Conservation (phyloP, 306 rosid species). For the Bauhinia variegata region DNA sequence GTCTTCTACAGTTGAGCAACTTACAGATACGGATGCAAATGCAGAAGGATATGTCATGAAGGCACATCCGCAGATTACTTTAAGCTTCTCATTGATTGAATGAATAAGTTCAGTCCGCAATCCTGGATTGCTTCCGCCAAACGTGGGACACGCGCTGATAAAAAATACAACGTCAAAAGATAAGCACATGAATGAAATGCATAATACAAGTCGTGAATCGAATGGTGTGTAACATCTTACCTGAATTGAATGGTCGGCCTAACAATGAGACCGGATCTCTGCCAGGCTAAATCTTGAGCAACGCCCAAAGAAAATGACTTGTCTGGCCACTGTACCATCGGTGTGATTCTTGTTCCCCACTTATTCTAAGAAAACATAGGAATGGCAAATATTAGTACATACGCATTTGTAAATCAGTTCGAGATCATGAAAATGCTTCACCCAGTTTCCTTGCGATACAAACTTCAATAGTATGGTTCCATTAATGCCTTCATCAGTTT, state of each 20-base stretch:
- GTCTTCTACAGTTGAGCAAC: conserved; percentile 27
- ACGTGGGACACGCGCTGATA: conserved; percentile 59
- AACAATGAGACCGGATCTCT: conserved; percentile 69
- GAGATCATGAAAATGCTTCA: background rate
- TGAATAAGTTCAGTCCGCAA: conserved; percentile 62
- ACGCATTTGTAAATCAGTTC: conserved; percentile 9
- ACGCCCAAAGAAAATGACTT: conserved; percentile 64
- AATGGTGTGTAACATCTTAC: conserved; percentile 42
- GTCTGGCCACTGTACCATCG: conserved; percentile 67
- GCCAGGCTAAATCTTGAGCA: conserved; percentile 71
- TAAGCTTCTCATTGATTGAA: conserved; percentile 60
- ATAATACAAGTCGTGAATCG: background rate
- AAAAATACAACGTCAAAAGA: conserved; percentile 17
- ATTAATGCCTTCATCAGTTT: background rate
- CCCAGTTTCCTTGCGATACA: background rate
- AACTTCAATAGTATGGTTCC: background rate
- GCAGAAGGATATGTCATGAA: conserved; percentile 56
- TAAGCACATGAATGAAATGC: background rate
- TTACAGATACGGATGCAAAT: conserved; percentile 65
- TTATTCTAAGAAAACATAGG: conserved; percentile 46
- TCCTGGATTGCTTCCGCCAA: conserved; percentile 78
- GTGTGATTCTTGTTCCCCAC: conserved; percentile 69
- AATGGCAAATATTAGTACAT: conserved; percentile 15
- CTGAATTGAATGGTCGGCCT: conserved; percentile 69
- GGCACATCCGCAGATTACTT: conserved; percentile 58